Evolutionary conservation across 2,329 filamentous ascomycete species (phyloP).

Genomic region (Dactylonectria macrodidyma): DNA sequence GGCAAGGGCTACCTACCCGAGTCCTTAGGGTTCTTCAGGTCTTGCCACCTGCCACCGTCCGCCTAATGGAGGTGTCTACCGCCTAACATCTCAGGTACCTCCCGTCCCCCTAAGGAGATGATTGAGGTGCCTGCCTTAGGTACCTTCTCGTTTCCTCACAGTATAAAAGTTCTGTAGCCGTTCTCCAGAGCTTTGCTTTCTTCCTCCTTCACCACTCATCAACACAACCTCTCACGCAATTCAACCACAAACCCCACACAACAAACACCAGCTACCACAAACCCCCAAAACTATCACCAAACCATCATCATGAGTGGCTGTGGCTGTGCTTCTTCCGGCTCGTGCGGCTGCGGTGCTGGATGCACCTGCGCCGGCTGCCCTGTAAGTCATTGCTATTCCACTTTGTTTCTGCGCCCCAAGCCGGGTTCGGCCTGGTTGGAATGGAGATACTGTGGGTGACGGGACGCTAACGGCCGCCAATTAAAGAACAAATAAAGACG

Average conservation of each 20-base stretch:
- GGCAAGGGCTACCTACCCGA: not conserved
- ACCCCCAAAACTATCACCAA: slow-evolving; percentile 26
- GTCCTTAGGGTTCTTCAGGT: not conserved
- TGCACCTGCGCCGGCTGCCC: slow-evolving; percentile 62
- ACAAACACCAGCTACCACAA: too few relatives aligned
- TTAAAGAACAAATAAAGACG: slow-evolving; percentile 50
- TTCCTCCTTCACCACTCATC: slow-evolving; percentile 12
- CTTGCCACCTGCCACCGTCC: slow-evolving; percentile 1
- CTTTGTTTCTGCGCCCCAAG: slow-evolving; percentile 1
- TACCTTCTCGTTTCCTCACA: not conserved
- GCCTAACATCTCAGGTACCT: not conserved
- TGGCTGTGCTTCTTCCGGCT: slow-evolving; percentile 58
- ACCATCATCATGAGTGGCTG: slow-evolving; percentile 59
- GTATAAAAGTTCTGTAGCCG: not conserved
- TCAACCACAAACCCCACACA: slow-evolving; percentile 13
- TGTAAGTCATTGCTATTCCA: slow-evolving; percentile 50
- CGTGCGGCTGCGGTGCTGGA: slow-evolving; percentile 58
- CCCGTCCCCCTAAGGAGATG: not conserved
- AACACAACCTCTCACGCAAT: slow-evolving; percentile 21
- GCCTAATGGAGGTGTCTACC: not conserved
- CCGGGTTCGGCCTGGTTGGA: slow-evolving; percentile 24
- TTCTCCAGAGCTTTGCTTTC: slow-evolving; percentile 2
- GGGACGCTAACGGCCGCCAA: slow-evolving; percentile 40
- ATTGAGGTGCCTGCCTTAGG: too few relatives aligned
- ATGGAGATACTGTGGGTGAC: not conserved